Conservation (phyloP, 2,329 filamentous ascomycete genomes). For the Elsinoe batatas region DNA sequence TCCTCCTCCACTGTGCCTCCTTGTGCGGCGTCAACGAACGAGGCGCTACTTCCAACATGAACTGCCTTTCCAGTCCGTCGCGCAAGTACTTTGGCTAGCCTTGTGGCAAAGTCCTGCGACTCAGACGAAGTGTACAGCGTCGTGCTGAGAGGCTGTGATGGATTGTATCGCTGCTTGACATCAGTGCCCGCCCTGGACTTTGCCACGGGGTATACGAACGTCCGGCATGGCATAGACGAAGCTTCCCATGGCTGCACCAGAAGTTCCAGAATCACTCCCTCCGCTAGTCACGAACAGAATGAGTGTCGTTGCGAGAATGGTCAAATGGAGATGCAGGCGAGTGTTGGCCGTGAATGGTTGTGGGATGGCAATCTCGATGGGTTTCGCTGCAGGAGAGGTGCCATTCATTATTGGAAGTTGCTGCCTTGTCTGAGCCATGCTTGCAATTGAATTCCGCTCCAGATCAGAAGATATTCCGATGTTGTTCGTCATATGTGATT, state of each 20-base stretch:
- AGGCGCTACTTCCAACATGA: constrained; percentile 87
- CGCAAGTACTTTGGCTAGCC: constrained; percentile 76
- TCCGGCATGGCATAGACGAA: constrained; percentile 92
- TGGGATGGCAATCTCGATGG: constrained; percentile 47
- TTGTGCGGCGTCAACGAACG: constrained; percentile 60
- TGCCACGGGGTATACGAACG: constrained; percentile 41
- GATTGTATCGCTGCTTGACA: constrained; percentile 31
- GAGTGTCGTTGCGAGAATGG: constrained; percentile 41
- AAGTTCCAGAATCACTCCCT: constrained; percentile 31
- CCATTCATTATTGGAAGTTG: constrained; percentile 20
- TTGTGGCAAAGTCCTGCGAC: constrained; percentile 76
- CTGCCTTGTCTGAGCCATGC: neutral
- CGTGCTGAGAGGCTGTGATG: constrained; percentile 60
- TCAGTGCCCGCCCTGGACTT: constrained; percentile 33
- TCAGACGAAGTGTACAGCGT: constrained; percentile 65
- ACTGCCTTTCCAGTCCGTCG: constrained; percentile 60
- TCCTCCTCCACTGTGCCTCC: constrained; percentile 85
- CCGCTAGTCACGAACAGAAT: constrained; percentile 50
- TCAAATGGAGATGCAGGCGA: constrained; percentile 51
- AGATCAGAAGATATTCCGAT: no score
- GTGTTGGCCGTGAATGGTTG: constrained; percentile 47
- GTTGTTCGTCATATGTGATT: neutral
- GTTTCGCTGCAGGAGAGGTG: constrained; percentile 25
- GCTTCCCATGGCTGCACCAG: constrained; percentile 57
- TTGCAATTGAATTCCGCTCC: neutral